phyloP scores from a whole-genome alignment of 2,329 filamentous ascomycete genomes.

The Botrytis fragariae region DNA sequence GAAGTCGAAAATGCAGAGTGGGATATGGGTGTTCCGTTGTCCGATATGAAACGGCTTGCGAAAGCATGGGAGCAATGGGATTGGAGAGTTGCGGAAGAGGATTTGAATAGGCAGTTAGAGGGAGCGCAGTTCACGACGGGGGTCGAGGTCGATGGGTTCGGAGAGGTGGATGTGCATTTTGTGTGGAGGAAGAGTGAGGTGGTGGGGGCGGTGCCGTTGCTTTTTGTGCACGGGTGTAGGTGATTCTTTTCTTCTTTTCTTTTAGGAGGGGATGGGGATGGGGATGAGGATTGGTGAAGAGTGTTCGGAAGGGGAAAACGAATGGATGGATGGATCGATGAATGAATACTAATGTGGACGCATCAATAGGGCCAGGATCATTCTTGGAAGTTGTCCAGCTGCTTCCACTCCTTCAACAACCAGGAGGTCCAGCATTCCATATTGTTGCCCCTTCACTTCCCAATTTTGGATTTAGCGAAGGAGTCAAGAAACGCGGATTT shows the following conservation, averaged over 20 bases:
- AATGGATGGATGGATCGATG: too few species aligned
- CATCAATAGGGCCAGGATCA: conserved; percentile 23
- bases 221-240: conserved; percentile 60
- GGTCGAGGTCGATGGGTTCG: conserved; percentile 57
- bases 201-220: conserved; percentile 53
- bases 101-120: conserved; percentile 49
- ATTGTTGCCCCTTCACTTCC: conserved; percentile 57
- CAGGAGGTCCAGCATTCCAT: conserved; percentile 22
- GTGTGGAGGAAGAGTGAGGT: conserved; percentile 54
- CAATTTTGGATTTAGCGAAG: conserved; percentile 48
- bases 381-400: conserved; percentile 22
- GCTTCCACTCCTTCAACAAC: conserved; percentile 28
- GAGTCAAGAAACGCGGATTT: conserved; percentile 47
- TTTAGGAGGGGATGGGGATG: too few species aligned
- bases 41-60: conserved; percentile 58
- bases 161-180: conserved; percentile 60
- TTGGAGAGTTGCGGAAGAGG: conserved; percentile 59
- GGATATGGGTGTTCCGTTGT: conserved; percentile 59
- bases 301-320: background rate
- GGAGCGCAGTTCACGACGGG: conserved; percentile 54
- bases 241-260: conserved; percentile 2
- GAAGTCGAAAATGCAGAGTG: conserved; percentile 52
- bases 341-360: background rate
- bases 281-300: background rate
- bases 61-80: conserved; percentile 59